phyloP scores from a whole-genome alignment of 345 rosid species.

The Garcia nutans region DNA sequence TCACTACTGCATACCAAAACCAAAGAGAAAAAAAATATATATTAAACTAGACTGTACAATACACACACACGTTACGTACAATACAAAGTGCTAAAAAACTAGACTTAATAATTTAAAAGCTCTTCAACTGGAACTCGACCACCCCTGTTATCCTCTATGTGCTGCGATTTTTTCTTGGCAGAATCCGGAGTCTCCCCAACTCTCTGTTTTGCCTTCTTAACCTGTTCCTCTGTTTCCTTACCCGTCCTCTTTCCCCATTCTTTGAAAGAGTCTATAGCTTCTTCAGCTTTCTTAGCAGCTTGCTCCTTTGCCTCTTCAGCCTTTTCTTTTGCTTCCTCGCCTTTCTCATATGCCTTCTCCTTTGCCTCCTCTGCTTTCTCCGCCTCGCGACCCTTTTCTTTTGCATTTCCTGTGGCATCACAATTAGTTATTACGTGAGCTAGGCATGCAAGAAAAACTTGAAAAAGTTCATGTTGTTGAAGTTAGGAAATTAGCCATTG shows the following conservation, averaged over 20 bases:
- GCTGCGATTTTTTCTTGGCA: slow-evolving; percentile 22
- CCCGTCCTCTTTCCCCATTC: slow-evolving; percentile 17
- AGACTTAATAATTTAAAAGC: slow-evolving; percentile 5
- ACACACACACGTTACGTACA: too few species aligned
- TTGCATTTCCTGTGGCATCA: not conserved
- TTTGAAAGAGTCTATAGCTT: slow-evolving; percentile 28
- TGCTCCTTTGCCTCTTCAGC: slow-evolving; percentile 5
- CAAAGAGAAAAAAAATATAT: too few species aligned
- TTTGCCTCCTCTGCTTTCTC: not conserved
- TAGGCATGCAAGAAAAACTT: too few species aligned
- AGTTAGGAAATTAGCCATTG: too few species aligned
- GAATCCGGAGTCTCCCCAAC: not conserved
- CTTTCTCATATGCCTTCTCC: not conserved
- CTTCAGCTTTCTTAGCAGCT: slow-evolving; percentile 17
- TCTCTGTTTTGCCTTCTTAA: slow-evolving; percentile 4
- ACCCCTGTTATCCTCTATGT: slow-evolving; percentile 6
- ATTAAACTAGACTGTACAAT: too few species aligned
- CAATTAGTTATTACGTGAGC: too few species aligned
- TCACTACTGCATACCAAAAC: too few species aligned
- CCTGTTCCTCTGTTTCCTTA: slow-evolving; percentile 19
- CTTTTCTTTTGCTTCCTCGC: not conserved
- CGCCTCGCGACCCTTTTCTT: slow-evolving; percentile 9
- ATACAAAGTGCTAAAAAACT: too few species aligned
- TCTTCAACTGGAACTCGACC: slow-evolving; percentile 22
- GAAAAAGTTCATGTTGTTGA: too few species aligned